A percentile compares a stretch with the other conserved stretches of the same genome.
Conservation (phyloP, 2,329 filamentous ascomycete genomes). For the Colletotrichum ledebouriae region DNA sequence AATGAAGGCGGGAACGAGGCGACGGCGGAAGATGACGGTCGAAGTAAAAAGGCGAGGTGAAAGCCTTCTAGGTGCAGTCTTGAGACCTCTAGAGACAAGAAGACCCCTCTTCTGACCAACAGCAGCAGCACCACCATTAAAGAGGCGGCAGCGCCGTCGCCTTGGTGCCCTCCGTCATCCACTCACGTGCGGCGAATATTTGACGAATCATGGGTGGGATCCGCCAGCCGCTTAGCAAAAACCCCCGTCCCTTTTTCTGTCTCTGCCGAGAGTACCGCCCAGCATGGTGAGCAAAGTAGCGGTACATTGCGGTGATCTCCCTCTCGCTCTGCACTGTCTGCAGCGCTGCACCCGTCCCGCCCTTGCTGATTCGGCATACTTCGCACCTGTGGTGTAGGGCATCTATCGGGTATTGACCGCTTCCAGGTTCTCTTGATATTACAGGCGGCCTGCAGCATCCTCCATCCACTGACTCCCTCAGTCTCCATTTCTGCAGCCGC, state of each 20-base stretch:
- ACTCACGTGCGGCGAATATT: slow-evolving; percentile 27
- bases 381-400: neutral
- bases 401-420: slow-evolving; percentile 40
- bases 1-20: slow-evolving; percentile 1
- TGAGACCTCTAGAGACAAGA: neutral
- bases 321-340: slow-evolving; percentile 7
- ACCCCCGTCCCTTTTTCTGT: slow-evolving; percentile 3
- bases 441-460: slow-evolving; percentile 35
- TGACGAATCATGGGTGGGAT: slow-evolving; percentile 18
- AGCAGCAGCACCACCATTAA: slow-evolving; percentile 4
- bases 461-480: slow-evolving; percentile 19
- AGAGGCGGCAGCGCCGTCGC: slow-evolving; percentile 23
- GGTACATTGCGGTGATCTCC: neutral
- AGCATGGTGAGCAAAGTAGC: neutral
- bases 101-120: neutral
- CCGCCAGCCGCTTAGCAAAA: slow-evolving; percentile 30
- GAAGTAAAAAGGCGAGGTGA: slow-evolving; percentile 8
- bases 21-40: neutral
- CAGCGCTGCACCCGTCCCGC: slow-evolving; percentile 19
- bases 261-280: neutral
- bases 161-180: slow-evolving; percentile 26
- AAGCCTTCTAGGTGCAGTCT: neutral
- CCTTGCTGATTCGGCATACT: slow-evolving; percentile 35
- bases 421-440: slow-evolving; percentile 31
- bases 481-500: slow-evolving; percentile 1